phyloP scores from a whole-genome alignment of 768 basidiomycete species.

The Terana coerulea region DNA sequence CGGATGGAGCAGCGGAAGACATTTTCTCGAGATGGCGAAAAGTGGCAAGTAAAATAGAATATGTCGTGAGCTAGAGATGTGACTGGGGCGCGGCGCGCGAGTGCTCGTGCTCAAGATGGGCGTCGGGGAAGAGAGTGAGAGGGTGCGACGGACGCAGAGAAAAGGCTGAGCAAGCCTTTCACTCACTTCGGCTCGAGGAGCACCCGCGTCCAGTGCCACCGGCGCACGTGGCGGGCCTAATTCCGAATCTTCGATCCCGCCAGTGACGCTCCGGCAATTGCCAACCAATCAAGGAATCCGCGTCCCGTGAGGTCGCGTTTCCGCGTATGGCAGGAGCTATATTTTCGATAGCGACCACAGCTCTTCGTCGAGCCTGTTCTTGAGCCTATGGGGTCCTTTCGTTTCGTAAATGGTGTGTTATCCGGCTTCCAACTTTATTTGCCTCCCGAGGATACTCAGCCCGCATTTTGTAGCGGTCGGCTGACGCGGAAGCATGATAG shows the following conservation, averaged over 20 bases:
- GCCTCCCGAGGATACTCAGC: no score
- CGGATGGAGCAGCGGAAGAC: slow-evolving; percentile 15
- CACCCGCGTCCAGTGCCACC: slow-evolving; percentile 9
- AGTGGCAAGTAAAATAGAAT: neutral
- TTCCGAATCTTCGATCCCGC: neutral
- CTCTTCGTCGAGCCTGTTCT: no score
- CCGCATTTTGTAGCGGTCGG: no score
- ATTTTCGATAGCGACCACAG: neutral
- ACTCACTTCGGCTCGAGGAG: slow-evolving; percentile 8
- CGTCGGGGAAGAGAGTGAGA: slow-evolving; percentile 4
- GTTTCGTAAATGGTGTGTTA: no score
- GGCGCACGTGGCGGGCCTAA: neutral
- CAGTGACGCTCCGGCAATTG: no score
- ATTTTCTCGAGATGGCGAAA: neutral
- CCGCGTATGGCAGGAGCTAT: neutral
- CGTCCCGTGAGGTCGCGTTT: no score
- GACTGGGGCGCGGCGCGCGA: neutral
- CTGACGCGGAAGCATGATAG: no score
- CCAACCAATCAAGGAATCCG: no score
- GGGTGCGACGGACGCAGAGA: slow-evolving; percentile 2
- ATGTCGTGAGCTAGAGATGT: no score
- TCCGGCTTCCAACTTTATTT: no score
- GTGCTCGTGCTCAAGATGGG: neutral
- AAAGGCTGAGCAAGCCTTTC: slow-evolving; percentile 2
- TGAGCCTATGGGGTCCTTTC: no score